Percentiles rank a stretch among this genome's conserved stretches.
phyloP scores from a whole-genome alignment of 1,284 basidiomycete species.

The Meira miltonrushii region DNA sequence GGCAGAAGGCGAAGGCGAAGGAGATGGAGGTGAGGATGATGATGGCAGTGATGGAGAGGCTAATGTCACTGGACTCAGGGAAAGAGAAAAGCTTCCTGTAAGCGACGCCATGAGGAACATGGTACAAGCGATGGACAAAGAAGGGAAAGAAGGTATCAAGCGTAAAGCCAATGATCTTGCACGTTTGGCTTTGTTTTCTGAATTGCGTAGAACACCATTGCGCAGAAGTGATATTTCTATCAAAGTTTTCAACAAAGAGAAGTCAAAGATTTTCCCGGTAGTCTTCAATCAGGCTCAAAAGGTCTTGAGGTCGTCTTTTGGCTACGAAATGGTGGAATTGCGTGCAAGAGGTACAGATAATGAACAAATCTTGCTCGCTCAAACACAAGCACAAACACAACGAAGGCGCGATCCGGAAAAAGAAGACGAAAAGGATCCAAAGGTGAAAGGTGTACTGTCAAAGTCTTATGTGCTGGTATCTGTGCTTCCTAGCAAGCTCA shows the following conservation, averaged over 20 bases:
- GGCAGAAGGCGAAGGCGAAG: neutral
- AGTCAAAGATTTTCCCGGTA: constrained; percentile 21
- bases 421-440: constrained; percentile 8
- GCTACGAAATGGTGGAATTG: constrained; percentile 33
- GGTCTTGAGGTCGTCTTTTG: constrained; percentile 30
- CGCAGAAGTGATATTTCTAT: constrained; percentile 24
- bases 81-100: constrained; percentile 1
- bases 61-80: neutral
- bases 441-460: constrained; percentile 16
- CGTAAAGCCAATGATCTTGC: constrained; percentile 33
- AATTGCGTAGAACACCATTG: constrained; percentile 24
- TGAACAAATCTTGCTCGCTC: constrained; percentile 18
- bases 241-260: constrained; percentile 19
- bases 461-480: constrained; percentile 21
- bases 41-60: constrained; percentile 15
- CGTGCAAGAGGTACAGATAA: constrained; percentile 33
- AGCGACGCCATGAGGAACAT: constrained; percentile 17
- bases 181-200: constrained; percentile 32
- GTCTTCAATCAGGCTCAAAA: constrained; percentile 39
- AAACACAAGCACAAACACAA: constrained; percentile 1
- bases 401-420: constrained; percentile 3
- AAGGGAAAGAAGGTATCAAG: constrained; percentile 22
- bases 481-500: constrained; percentile 16
- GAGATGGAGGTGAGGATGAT: neutral
- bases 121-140: constrained; percentile 17